These are phyloP conservation scores for Rhizophora apiculata DNA, from an alignment of 345 rosid genomes.

Conservation along the genomic window DNA sequence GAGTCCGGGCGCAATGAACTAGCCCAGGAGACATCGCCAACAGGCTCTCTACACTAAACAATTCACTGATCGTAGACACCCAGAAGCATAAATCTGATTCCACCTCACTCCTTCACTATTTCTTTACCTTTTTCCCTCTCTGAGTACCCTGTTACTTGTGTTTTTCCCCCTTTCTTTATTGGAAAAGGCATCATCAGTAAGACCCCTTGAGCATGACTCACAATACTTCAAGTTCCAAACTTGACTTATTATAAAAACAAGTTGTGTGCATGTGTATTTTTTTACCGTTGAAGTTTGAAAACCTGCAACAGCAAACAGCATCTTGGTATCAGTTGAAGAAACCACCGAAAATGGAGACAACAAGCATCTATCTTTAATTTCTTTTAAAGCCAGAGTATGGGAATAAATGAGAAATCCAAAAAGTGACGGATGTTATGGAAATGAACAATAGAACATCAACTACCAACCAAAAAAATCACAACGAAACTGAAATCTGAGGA, in stretches of 20 bases:
- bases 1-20: conserved; percentile 48
- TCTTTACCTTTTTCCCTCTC: conserved; percentile 24
- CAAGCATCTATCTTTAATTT: conserved; percentile 54
- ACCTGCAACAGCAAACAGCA: conserved; percentile 85
- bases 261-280: conserved; percentile 17
- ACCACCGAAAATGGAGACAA: conserved; percentile 75
- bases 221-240: conserved; percentile 59
- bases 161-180: conserved; percentile 24
- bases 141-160: conserved; percentile 27
- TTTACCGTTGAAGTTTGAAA: conserved; percentile 55
- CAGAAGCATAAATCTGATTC: conserved; percentile 51
- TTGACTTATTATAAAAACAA: conserved; percentile 27
- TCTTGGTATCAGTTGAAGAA: conserved; percentile 67
- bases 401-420: conserved; percentile 40
- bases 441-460: conserved; percentile 41
- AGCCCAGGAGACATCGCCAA: conserved; percentile 56
- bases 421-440: conserved; percentile 12
- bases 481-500: conserved; percentile 38
- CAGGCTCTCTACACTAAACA: conserved; percentile 41
- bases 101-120: conserved; percentile 32
- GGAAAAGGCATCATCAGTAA: conserved; percentile 26
- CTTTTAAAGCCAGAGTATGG: conserved; percentile 16
- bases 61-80: conserved; percentile 43
- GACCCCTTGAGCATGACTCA: conserved; percentile 24
- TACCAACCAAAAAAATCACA: conserved; percentile 39